These are phyloP conservation scores for Ceratorhiza oryzae-sativae DNA, from an alignment of 1,284 basidiomycete species.

Conservation along the genomic window DNA sequence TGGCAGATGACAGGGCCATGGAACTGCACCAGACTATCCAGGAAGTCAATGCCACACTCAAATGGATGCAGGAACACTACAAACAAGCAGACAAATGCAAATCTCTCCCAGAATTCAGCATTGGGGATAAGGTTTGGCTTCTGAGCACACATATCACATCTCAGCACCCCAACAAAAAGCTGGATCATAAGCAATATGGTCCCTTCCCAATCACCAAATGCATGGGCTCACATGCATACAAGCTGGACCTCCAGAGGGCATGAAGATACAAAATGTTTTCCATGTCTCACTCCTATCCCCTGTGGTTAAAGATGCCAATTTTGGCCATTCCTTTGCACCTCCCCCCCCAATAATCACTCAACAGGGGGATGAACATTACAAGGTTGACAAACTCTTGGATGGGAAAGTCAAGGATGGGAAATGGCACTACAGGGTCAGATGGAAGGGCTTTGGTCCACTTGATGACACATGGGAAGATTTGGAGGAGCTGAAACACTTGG, in stretches of 20 bases:
- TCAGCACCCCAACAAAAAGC: constrained; percentile 44
- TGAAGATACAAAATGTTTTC: constrained; percentile 29
- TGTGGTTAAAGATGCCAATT: neutral
- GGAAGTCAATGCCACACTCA: constrained; percentile 10
- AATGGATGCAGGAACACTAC: neutral
- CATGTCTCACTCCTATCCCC: neutral
- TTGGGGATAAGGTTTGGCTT: constrained; percentile 45
- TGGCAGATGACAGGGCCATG: neutral
- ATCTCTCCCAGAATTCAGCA: constrained; percentile 20
- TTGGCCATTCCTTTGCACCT: neutral
- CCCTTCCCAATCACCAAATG: constrained; percentile 43
- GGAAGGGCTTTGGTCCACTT: constrained; percentile 10
- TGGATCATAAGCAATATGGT: constrained; percentile 43
- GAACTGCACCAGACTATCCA: neutral
- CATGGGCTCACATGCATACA: constrained; percentile 2
- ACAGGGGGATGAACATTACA: neutral
- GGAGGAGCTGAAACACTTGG: neutral
- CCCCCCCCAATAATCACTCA: neutral
- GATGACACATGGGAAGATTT: constrained; percentile 19
- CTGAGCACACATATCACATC: constrained; percentile 43
- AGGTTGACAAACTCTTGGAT: neutral
- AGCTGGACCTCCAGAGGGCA: neutral
- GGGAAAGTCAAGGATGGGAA: neutral
- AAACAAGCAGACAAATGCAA: neutral
- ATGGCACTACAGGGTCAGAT: constrained; percentile 15